Conservation (phyloP, 805 yeast genomes). For the Lachancea sp. region DNA sequence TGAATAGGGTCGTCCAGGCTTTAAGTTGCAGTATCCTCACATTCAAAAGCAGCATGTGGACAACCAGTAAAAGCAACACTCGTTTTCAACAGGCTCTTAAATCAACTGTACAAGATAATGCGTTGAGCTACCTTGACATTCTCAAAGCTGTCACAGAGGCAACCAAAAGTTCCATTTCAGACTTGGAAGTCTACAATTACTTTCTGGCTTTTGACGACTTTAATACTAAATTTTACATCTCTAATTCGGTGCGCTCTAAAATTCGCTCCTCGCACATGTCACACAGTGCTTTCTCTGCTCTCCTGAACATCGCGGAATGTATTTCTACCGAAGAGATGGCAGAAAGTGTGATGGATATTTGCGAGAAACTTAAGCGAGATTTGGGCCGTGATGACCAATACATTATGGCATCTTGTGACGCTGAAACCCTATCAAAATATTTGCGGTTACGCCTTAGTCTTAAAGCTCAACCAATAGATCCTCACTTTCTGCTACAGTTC, state of each 20-base stretch:
- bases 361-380: slow-evolving; percentile 9
- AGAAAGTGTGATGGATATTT: slow-evolving; percentile 15
- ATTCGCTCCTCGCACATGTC: slow-evolving; percentile 18
- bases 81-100: not conserved
- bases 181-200: slow-evolving; percentile 12
- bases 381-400: not conserved
- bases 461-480: not conserved
- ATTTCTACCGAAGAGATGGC: slow-evolving; percentile 16
- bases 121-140: slow-evolving; percentile 5
- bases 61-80: not conserved
- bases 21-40: not conserved
- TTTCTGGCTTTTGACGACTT: slow-evolving; percentile 14
- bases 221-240: slow-evolving; percentile 12
- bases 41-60: slow-evolving; percentile 2
- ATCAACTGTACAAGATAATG: not conserved
- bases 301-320: slow-evolving; percentile 15
- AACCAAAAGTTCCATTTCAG: slow-evolving; percentile 12
- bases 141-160: slow-evolving; percentile 14
- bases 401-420: not conserved
- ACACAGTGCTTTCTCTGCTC: slow-evolving; percentile 12
- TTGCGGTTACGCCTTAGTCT: not conserved
- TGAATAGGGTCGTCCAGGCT: not conserved
- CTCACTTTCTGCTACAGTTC: not conserved
- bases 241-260: slow-evolving; percentile 24
- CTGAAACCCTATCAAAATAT: not conserved